phyloP scores from a whole-genome alignment of 1,284 basidiomycete genomes.

The Ustilago tritici region DNA sequence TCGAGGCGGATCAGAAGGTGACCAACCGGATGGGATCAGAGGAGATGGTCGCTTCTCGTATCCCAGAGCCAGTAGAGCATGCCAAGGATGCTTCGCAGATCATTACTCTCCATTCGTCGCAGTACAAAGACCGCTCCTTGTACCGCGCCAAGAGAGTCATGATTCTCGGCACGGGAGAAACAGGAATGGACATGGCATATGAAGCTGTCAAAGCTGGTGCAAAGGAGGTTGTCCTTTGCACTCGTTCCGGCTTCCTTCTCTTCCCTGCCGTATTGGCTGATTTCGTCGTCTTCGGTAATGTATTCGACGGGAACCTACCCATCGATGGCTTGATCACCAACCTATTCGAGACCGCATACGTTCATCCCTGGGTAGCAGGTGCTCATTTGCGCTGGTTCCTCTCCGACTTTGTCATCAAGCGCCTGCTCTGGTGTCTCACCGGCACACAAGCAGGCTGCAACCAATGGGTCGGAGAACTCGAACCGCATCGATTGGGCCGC shows the following conservation, averaged over 20 bases:
- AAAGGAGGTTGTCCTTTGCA: slow-evolving; percentile 75
- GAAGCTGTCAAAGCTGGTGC: slow-evolving; percentile 74
- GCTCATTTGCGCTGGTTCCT: slow-evolving; percentile 77
- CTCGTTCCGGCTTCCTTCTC: slow-evolving; percentile 73
- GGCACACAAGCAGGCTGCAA: slow-evolving; percentile 77
- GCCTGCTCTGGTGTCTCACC: slow-evolving; percentile 76
- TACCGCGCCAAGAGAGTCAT: slow-evolving; percentile 57
- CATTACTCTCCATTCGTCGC: slow-evolving; percentile 55
- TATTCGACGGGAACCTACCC: slow-evolving; percentile 73
- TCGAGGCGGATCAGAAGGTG: slow-evolving; percentile 40
- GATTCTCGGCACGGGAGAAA: slow-evolving; percentile 73
- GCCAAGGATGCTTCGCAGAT: slow-evolving; percentile 46
- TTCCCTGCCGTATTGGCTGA: slow-evolving; percentile 78
- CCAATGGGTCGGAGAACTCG: slow-evolving; percentile 77
- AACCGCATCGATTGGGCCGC: slow-evolving; percentile 75
- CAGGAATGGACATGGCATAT: slow-evolving; percentile 77
- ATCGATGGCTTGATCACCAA: slow-evolving; percentile 77
- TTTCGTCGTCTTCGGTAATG: slow-evolving; percentile 75
- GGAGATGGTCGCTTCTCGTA: slow-evolving; percentile 27
- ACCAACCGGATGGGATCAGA: slow-evolving; percentile 28
- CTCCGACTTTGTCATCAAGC: slow-evolving; percentile 77
- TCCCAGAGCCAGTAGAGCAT: slow-evolving; percentile 33
- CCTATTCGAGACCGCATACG: slow-evolving; percentile 74
- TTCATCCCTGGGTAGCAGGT: slow-evolving; percentile 72
- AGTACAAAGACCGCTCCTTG: slow-evolving; percentile 58